Evolutionary conservation across 805 yeast species (phyloP).

Genomic region (Kregervanrija fluxuum): DNA sequence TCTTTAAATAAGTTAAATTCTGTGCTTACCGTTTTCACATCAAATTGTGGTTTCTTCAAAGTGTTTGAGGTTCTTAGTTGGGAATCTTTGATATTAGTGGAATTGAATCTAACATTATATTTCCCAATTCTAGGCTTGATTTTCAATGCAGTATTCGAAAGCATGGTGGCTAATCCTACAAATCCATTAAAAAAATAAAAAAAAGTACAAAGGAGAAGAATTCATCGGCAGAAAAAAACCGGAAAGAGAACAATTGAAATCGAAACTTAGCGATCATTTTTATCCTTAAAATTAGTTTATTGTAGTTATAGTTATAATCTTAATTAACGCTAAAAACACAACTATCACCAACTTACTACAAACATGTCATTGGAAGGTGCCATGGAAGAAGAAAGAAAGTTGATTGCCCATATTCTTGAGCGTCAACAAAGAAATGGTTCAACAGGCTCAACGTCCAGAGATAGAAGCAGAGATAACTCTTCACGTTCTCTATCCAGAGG

Average conservation of each 20-base stretch:
- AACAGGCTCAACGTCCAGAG: slow-evolving; percentile 19
- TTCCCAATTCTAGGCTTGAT: too few relatives aligned
- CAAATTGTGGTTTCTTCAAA: slow-evolving; percentile 28
- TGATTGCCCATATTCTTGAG: slow-evolving; percentile 24
- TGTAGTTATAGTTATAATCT: too few relatives aligned
- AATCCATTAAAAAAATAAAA: too few relatives aligned
- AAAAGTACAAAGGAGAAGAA: too few relatives aligned
- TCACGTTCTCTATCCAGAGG: slow-evolving; percentile 5
- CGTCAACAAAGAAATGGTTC: slow-evolving; percentile 11
- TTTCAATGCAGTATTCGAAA: too few relatives aligned
- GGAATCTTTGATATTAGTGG: slow-evolving; percentile 1
- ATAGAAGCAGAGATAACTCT: slow-evolving; percentile 6
- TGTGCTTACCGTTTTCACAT: slow-evolving; percentile 26
- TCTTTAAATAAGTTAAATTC: slow-evolving; percentile 22
- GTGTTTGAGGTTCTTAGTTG: slow-evolving; percentile 21
- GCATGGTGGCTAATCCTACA: too few relatives aligned
- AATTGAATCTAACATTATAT: slow-evolving; percentile 1
- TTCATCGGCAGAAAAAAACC: too few relatives aligned
- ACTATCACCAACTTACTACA: neutral
- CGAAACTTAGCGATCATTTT: too few relatives aligned
- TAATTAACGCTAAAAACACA: neutral
- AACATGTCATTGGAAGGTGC: slow-evolving; percentile 29
- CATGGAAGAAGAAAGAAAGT: slow-evolving; percentile 26
- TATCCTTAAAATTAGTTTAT: too few relatives aligned
- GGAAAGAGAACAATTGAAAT: too few relatives aligned